Percentiles rank a stretch among this genome's conserved stretches.
Conservation (phyloP, 1,284 basidiomycete genomes). For the Irpex sp. region DNA sequence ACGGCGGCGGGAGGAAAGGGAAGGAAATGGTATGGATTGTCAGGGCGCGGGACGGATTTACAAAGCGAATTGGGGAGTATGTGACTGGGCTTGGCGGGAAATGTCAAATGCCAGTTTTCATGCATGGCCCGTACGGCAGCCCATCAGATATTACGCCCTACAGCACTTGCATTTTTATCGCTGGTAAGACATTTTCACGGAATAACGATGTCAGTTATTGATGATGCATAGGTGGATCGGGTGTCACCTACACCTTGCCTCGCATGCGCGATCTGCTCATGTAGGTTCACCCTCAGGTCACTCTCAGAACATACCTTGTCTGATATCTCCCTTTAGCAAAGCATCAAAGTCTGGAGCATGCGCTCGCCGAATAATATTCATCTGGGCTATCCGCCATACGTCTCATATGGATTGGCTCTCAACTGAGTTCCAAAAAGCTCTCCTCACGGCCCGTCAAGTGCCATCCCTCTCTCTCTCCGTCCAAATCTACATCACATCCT, state of each 20-base stretch:
- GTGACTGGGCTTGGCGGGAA: conserved; percentile 25
- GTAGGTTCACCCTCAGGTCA: conserved; percentile 24
- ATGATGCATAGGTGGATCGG: conserved; percentile 39
- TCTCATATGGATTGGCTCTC: conserved; percentile 42
- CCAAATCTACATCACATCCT: conserved; percentile 34
- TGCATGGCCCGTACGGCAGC: conserved; percentile 55
- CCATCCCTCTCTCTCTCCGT: conserved; percentile 28
- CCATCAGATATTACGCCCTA: conserved; percentile 41
- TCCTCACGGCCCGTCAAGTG: conserved; percentile 25
- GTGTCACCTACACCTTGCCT: conserved; percentile 47
- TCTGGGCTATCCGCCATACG: conserved; percentile 42
- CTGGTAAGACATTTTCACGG: conserved; percentile 32
- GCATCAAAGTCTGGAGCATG: conserved; percentile 26
- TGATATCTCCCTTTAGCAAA: conserved; percentile 15
- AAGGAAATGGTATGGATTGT: conserved; percentile 46
- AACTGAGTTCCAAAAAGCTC: conserved; percentile 28
- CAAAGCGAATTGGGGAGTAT: conserved; percentile 34
- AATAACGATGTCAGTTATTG: neutral
- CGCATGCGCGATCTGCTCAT: conserved; percentile 39
- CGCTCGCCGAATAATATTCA: conserved; percentile 33
- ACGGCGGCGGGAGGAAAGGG: conserved; percentile 16
- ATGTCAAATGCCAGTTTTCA: conserved; percentile 33
- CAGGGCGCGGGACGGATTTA: conserved; percentile 47
- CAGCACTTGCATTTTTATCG: conserved; percentile 43
- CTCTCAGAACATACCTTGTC: neutral